phyloP scores from a whole-genome alignment of 179 eudicot genomes.

The Beta macrorhiza region DNA sequence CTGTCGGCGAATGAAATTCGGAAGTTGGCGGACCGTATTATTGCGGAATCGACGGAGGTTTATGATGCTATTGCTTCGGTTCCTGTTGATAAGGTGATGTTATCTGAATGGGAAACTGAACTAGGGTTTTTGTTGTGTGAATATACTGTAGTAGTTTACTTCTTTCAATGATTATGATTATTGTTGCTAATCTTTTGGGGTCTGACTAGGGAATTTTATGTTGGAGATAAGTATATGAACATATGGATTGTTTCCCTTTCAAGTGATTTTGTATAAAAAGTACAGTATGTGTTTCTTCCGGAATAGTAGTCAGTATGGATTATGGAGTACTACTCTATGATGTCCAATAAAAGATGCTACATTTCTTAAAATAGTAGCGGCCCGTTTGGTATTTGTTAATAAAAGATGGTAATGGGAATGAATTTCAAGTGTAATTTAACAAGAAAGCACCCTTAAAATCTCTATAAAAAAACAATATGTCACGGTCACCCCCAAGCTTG shows the following conservation, averaged over 20 bases:
- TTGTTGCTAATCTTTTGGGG: not conserved
- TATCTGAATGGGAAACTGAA: too few relatives aligned
- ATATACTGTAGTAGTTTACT: not conserved
- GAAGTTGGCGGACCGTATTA: too few relatives aligned
- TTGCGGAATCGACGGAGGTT: too few relatives aligned
- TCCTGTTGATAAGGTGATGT: conserved; percentile 73
- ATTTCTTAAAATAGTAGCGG: not conserved
- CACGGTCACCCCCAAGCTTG: too few relatives aligned
- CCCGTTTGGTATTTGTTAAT: too few relatives aligned
- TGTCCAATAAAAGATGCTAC: not conserved
- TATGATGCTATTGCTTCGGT: conserved; percentile 30
- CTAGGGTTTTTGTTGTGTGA: not conserved
- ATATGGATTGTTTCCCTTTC: not conserved
- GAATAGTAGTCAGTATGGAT: not conserved
- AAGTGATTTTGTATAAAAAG: not conserved
- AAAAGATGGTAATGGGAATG: too few relatives aligned
- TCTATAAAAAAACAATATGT: too few relatives aligned
- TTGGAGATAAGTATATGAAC: not conserved
- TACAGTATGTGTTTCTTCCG: not conserved
- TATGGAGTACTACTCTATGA: not conserved
- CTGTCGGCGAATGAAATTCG: too few relatives aligned
- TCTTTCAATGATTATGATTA: not conserved
- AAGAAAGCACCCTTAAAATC: too few relatives aligned
- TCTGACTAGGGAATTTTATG: not conserved
- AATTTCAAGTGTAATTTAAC: too few relatives aligned